Percentiles rank a stretch among this genome's conserved stretches.
phyloP scores from a whole-genome alignment of 1,284 basidiomycete species.

The Tilletia caries region DNA sequence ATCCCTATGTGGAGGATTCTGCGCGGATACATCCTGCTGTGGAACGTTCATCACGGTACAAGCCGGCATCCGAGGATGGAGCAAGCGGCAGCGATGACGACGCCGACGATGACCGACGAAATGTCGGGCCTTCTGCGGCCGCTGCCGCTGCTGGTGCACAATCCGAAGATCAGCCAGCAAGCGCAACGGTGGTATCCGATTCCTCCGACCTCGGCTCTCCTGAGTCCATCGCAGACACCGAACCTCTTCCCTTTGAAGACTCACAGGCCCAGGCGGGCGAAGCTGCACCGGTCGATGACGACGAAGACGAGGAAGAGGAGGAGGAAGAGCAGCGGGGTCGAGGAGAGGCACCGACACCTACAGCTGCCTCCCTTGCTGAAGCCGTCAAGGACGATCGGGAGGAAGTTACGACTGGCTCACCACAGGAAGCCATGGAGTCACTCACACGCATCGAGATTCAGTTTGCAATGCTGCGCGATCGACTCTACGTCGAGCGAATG shows the following conservation, averaged over 20 bases:
- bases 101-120: too few relatives aligned
- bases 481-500: slow-evolving; percentile 61
- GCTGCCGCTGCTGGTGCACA: too few relatives aligned
- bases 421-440: slow-evolving; percentile 58
- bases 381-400: neutral
- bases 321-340: neutral
- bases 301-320: slow-evolving; percentile 16
- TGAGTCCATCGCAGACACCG: slow-evolving; percentile 46
- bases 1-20: too few relatives aligned
- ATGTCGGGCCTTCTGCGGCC: too few relatives aligned
- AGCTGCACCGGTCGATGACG: slow-evolving; percentile 15
- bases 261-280: neutral
- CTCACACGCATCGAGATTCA: slow-evolving; percentile 61
- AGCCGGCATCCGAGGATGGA: neutral
- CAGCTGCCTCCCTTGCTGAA: neutral
- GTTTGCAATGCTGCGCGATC: slow-evolving; percentile 60
- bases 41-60: neutral
- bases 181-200: neutral
- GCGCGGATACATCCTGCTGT: too few relatives aligned
- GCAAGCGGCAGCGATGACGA: neutral
- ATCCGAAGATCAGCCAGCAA: too few relatives aligned
- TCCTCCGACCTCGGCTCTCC: slow-evolving; percentile 9
- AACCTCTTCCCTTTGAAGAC: slow-evolving; percentile 45
- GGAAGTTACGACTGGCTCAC: neutral
- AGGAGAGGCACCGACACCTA: neutral